Base-by-base conservation (phyloP, 2,329 filamentous ascomycete genomes). In the Alternaria ethzedia region DNA sequence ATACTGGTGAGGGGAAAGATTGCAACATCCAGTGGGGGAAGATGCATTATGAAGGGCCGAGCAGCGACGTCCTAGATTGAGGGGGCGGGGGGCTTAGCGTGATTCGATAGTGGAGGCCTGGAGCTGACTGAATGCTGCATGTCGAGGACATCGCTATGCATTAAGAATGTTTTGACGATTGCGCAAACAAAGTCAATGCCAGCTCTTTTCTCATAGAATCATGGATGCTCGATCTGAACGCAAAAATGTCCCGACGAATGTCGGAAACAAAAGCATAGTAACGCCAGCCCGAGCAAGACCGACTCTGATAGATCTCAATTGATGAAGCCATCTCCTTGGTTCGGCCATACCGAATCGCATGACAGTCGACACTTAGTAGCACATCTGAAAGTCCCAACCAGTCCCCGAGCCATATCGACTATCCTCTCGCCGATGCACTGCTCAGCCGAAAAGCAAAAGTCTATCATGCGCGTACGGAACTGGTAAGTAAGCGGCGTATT, bases 11-110 rank as follows among this genome's bases (percentile, higher is more conserved):
- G 55, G 10, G 75, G 73, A 63, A 75, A 75, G 54, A 75, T 66
- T 30, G 72, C 71, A 64, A 79, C 68, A 63, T 79, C 73, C 45
- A 79, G 70, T 30, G 79, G 77, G 55, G 77, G 75, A 15, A 79
- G 69, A 57, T 79, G 78, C 78, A 80, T 80, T 71, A 71, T 78
- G 68, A 74, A 68, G 45, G 65, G 56, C n/a, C 50, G 49, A 44
- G 56, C 44, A 58, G 45, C 36, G 47, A 43, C 61, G 66, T 52
- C 61, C 46, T 54, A 63, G 59, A 64, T 59, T 58, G 46, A 62
- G 64, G 23, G 23, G 26, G 61, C 47, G 61, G 54, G 59, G 50
- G 54, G 23, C 54, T 70, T 72, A 70, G 70, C 68, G 66, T 71
- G 57, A 61, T 46, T 52, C 59, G 58, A 57, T 50, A 63, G 57